A percentile compares a stretch with the other conserved stretches of the same genome.
These are phyloP conservation scores for Coemansia asiatica DNA, from an alignment of 192 early-diverging fungal species.

Conservation along the genomic window DNA sequence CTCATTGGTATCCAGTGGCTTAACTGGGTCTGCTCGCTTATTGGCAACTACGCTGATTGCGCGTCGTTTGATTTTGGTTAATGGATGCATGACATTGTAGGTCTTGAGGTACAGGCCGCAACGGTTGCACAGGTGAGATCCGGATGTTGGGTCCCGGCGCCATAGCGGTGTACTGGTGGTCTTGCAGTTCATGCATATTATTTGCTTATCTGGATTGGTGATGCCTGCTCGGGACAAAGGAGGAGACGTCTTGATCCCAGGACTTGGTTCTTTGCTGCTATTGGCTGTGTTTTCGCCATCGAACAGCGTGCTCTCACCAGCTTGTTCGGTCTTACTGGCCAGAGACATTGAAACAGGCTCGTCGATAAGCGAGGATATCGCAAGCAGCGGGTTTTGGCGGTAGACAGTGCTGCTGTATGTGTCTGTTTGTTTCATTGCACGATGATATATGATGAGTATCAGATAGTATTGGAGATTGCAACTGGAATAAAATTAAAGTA, in stretches of 20 bases:
- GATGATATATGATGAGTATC: too few species aligned
- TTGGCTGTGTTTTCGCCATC: too few species aligned
- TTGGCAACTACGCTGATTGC: constrained; percentile 21
- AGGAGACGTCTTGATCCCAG: background rate
- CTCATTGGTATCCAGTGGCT: constrained; percentile 44
- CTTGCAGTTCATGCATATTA: constrained; percentile 71
- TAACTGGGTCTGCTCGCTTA: background rate
- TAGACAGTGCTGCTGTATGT: background rate
- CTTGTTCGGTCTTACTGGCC: background rate
- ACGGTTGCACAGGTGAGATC: constrained; percentile 77
- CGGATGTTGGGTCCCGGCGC: constrained; percentile 65
- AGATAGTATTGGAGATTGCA: background rate
- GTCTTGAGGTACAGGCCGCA: constrained; percentile 63
- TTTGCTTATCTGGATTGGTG: background rate
- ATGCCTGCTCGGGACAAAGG: background rate
- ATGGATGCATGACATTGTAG: constrained; percentile 55
- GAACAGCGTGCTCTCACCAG: background rate
- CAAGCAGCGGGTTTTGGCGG: constrained; percentile 3
- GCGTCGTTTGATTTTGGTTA: constrained; percentile 42
- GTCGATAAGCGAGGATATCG: constrained; percentile 10
- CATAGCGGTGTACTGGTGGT: constrained; percentile 79
- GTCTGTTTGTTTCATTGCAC: too few species aligned
- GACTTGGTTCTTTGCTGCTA: background rate
- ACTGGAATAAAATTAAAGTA: background rate
- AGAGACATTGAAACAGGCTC: background rate